Conservation (phyloP, 345 rosid species). For the Cardiospermum halicacabum region DNA sequence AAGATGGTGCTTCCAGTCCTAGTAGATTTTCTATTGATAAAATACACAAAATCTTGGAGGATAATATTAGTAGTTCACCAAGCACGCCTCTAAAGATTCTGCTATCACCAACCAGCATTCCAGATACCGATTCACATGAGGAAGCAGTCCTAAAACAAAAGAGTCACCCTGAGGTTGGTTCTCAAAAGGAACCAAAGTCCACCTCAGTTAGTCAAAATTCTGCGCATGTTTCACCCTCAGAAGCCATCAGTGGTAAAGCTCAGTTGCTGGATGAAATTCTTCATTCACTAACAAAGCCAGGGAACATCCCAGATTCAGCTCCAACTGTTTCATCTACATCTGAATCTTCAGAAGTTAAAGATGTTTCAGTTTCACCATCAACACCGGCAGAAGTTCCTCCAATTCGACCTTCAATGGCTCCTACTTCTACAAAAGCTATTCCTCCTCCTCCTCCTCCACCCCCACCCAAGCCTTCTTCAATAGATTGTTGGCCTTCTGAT, state of each 20-base stretch:
- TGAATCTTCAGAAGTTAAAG: constrained; percentile 22
- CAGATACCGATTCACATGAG: constrained; percentile 11
- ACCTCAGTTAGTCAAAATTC: not conserved
- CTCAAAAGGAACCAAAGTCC: constrained; percentile 20
- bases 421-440: constrained; percentile 11
- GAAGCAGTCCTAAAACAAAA: constrained; percentile 15
- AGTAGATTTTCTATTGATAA: constrained; percentile 34
- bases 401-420: constrained; percentile 17
- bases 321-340: constrained; percentile 2
- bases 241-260: constrained; percentile 24
- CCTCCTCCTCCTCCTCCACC: constrained; percentile 16
- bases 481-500: constrained; percentile 13
- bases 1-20: constrained; percentile 37
- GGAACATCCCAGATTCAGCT: constrained; percentile 12
- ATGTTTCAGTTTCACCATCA: constrained; percentile 23
- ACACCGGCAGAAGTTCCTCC: constrained; percentile 30
- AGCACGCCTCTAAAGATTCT: constrained; percentile 33
- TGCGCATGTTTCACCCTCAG: constrained; percentile 31
- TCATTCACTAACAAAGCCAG: constrained; percentile 14
- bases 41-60: constrained; percentile 24
- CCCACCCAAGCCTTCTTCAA: constrained; percentile 20
- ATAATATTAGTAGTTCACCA: constrained; percentile 27
- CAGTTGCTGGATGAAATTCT: constrained; percentile 15
- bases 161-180: constrained; percentile 15
- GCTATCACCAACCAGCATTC: constrained; percentile 22